Evolutionary conservation across 192 early-diverging fungal species (phyloP), one percentile per base, ranked within the genome.

Genomic region (Coemansia sp.): DNA sequence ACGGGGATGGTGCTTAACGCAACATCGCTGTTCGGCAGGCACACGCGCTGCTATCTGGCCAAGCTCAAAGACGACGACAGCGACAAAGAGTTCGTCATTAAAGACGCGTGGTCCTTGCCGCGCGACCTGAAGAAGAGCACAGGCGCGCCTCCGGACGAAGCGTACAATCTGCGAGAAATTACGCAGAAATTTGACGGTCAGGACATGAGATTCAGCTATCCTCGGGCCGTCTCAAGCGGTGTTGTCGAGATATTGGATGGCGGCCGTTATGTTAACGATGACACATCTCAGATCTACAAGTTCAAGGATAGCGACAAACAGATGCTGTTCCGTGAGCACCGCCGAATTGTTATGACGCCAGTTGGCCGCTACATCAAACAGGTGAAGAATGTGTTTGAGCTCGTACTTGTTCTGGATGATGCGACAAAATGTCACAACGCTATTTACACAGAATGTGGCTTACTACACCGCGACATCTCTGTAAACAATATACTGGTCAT

Each of bases 381-480:
- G 19, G 67, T 59, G 9, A 17, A 59, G 9, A 46, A 22, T 5
- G 57, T 36, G 2, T 22, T 1, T 1, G 71, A 73, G 55, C 38
- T 79, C 11, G 25, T 79, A 3, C 33, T 70, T 41, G 65, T 71
- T 7, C 6, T 74, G 55, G 57, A 29, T 1, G 68, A 79, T n/a
- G 72, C 50, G 1, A 74, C 74, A 67, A 19, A 35, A 10, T 65
- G 45, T 20, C 67, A 79, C 45, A 17, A 42, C 40, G 41, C 56
- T 4, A 63, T 79, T n/a, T 35, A 38, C 35, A 11, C n/a, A n/a
- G 32, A 70, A n/a, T 66, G 64, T 38, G 23, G 42, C 0, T 69
- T 70, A 8, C 25, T 74, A 23, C 76, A 74, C 42, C 53, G 71
- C 5, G 67, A 73, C 36, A 70, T 79, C 4, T 70, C 76, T 7